These are phyloP conservation scores for Agaricus subrufescens DNA, from an alignment of 768 basidiomycete genomes.

Conservation along the genomic window DNA sequence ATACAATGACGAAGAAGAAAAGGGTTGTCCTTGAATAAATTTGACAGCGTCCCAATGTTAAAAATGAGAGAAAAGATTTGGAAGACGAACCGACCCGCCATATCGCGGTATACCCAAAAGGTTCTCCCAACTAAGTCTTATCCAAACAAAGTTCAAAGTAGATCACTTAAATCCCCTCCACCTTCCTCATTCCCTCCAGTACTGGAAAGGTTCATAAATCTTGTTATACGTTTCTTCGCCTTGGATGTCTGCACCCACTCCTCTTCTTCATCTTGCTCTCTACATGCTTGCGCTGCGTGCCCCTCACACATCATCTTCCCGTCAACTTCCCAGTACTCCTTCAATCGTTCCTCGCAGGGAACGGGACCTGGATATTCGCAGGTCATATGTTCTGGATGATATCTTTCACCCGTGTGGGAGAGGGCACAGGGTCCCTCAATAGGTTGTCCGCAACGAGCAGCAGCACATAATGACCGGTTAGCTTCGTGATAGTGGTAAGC, in stretches of 20 bases:
- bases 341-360: conserved; percentile 51
- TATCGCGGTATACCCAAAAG: too few relatives aligned
- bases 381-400: conserved; percentile 84
- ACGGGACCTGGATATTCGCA: conserved; percentile 64
- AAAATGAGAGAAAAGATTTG: too few relatives aligned
- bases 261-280: conserved; percentile 22
- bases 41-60: too few relatives aligned
- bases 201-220: conserved; percentile 64
- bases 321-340: conserved; percentile 89
- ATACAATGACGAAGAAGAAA: too few relatives aligned
- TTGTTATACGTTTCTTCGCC: conserved; percentile 74
- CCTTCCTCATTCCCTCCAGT: conserved; percentile 22
- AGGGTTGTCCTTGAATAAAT: too few relatives aligned
- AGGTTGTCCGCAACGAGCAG: conserved; percentile 73
- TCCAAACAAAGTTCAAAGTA: conserved; percentile 13
- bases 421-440: conserved; percentile 94
- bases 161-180: conserved; percentile 14
- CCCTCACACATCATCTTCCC: conserved; percentile 82
- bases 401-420: conserved; percentile 73
- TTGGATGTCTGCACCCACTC: conserved; percentile 36
- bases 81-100: too few relatives aligned
- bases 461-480: conserved; percentile 84
- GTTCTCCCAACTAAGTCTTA: too few relatives aligned
- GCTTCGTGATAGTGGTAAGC: conserved; percentile 91
- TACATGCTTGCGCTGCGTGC: conserved; percentile 45